Base-by-base conservation (phyloP, 2,329 filamentous ascomycete species). In the Fusarium sp. region DNA sequence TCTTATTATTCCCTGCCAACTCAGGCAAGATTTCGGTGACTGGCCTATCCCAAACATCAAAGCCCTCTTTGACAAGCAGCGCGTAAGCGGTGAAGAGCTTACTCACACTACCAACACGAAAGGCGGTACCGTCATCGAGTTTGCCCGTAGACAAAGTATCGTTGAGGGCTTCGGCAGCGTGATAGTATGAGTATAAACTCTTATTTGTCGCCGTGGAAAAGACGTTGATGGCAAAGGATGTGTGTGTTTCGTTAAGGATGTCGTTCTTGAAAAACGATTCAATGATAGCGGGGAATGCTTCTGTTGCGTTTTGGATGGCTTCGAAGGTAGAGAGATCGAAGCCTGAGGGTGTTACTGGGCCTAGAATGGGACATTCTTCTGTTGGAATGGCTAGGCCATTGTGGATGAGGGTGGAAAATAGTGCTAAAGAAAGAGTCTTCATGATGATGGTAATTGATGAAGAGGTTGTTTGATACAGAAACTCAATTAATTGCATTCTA, bases 141-240 rank as follows among this genome's bases (percentile, higher is more conserved):
- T 60, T 49, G 0, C 68, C 70, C 0, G 63, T 52, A 0, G 73
- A 75, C 0, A 77, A 43, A 0, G 63, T 63, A 21, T 52, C 43
- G 0, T 75, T 43, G 2, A 66, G 57, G 0, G 52, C 62, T 3
- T 72, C 55, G 1, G 71, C 74, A 4, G 60, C 49, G 23, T 76
- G 71, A 8, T 46, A 67, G 34, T 75, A 69, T 21, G 50, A 75
- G 18, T 72, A 76, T 6, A 76, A 21, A 7, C 72, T 76, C 3
- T 50, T 39, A 7, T 76, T 76, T 0, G 75, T 76, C 0, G 63
- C 61, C 0, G 75, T 65, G 0, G 74, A 76, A 31, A 76, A 76
- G 23, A 76, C 75, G 13, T 76, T 75, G 2, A 76, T 46, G 14
- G 69, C 43, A 7, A 75, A 75, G 14, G 70, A 53, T 0, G 65